Evolutionary conservation across 2,329 filamentous ascomycete genomes (phyloP).

Genomic region (Ascochyta clinopodiicola): DNA sequence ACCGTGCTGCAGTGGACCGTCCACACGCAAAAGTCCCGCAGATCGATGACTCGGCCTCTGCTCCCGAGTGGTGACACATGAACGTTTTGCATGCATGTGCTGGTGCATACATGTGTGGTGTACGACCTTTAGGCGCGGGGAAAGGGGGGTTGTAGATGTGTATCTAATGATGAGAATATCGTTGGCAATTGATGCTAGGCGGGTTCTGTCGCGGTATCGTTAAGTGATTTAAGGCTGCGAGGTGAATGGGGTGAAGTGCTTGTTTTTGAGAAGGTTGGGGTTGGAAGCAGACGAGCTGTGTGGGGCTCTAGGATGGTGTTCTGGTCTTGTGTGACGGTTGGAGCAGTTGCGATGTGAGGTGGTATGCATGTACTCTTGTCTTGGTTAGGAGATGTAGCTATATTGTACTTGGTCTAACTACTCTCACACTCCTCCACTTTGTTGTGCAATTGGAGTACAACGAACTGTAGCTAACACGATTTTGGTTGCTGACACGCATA

Average conservation of each 20-base stretch:
- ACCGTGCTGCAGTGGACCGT: not conserved
- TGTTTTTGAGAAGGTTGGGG: no score
- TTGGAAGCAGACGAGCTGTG: no score
- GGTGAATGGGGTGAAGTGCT: no score
- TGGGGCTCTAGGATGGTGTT: no score
- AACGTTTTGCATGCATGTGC: not conserved
- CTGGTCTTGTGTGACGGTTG: no score
- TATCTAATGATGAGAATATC: no score
- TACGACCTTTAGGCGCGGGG: not conserved
- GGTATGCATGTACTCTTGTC: no score
- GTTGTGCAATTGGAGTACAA: not conserved
- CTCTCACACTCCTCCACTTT: not conserved
- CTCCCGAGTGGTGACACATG: not conserved
- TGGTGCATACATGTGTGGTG: not conserved
- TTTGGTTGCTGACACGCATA: not conserved
- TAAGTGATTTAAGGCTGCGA: no score
- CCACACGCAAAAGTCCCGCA: not conserved
- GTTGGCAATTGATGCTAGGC: not conserved
- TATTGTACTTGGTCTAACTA: not conserved
- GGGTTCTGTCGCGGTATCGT: not conserved
- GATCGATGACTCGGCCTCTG: not conserved
- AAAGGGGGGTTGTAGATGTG: not conserved
- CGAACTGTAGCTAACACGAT: not conserved
- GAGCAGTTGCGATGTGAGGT: no score
- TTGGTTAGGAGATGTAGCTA: no score